Percentiles rank a stretch among this genome's conserved stretches.
Evolutionary conservation across 768 basidiomycete species (phyloP).

Genomic region (Chalciporus sphaerocephalus): DNA sequence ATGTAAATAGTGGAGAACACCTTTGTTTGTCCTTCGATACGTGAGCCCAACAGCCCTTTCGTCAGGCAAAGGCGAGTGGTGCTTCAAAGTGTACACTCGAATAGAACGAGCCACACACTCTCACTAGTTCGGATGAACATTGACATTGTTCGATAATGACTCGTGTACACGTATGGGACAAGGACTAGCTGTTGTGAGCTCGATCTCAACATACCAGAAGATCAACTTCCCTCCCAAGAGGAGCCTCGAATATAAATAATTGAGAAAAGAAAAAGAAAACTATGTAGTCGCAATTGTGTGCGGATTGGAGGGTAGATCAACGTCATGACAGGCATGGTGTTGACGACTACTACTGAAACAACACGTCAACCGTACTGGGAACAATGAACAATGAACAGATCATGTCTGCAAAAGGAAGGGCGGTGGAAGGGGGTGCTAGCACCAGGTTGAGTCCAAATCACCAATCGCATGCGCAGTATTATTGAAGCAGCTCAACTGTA

Average conservation of each 20-base stretch:
- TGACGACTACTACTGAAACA: slow-evolving; percentile 25
- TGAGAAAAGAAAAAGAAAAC: slow-evolving; percentile 11
- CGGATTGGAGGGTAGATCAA: slow-evolving; percentile 14
- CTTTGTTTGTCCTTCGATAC: background rate
- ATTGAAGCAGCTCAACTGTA: slow-evolving; percentile 12
- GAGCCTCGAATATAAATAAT: slow-evolving; percentile 21
- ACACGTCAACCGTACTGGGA: slow-evolving; percentile 21
- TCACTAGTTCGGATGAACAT: too few species aligned
- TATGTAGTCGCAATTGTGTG: slow-evolving; percentile 14
- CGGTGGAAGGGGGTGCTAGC: slow-evolving; percentile 22
- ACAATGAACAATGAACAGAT: slow-evolving; percentile 19
- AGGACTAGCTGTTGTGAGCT: slow-evolving; percentile 7
- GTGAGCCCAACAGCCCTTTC: background rate
- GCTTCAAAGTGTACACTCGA: background rate
- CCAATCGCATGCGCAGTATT: slow-evolving; percentile 6
- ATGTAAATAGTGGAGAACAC: slow-evolving; percentile 56
- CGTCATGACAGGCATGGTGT: slow-evolving; percentile 26
- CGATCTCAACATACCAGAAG: slow-evolving; percentile 28
- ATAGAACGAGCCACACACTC: too few species aligned
- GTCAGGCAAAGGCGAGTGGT: background rate
- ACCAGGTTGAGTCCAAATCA: slow-evolving; percentile 22
- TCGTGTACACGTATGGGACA: slow-evolving; percentile 6
- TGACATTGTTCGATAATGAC: slow-evolving; percentile 11
- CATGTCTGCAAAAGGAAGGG: slow-evolving; percentile 26
- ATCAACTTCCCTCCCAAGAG: slow-evolving; percentile 32